Evolutionary conservation across 371 early-diverging fungal genomes (phyloP).

Genomic region (Mortierella sp.): DNA sequence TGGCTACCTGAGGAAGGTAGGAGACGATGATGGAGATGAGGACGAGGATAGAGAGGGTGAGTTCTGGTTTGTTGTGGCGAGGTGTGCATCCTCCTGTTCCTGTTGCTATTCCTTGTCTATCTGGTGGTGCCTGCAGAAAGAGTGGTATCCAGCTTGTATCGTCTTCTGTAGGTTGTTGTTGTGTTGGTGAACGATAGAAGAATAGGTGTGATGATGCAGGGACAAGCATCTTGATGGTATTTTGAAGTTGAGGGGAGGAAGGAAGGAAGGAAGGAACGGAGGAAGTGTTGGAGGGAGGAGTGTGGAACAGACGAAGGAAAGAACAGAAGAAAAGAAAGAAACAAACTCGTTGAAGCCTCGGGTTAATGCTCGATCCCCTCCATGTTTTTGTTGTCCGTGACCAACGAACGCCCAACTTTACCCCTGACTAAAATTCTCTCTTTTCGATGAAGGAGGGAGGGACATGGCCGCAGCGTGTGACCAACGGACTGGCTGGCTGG

Average conservation of each 20-base stretch:
- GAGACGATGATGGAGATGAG: constrained; percentile 71
- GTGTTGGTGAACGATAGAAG: not conserved
- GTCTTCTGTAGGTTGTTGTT: not conserved
- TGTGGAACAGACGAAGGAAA: not conserved
- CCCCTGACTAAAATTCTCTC: constrained; percentile 4
- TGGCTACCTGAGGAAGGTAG: constrained; percentile 73
- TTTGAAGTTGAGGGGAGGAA: not conserved
- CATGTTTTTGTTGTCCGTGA: not conserved
- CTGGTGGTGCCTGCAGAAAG: not conserved
- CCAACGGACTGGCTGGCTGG: not conserved
- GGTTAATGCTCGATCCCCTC: not conserved
- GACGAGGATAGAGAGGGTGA: constrained; percentile 56
- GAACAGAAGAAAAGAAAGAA: not conserved
- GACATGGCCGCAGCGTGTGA: not conserved
- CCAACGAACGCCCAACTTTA: constrained; percentile 7
- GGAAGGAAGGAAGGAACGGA: not conserved
- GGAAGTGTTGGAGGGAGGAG: not conserved
- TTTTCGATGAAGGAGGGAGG: not conserved
- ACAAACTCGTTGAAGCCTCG: not conserved
- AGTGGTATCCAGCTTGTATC: not conserved
- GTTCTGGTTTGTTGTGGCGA: constrained; percentile 17
- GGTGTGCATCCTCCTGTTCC: constrained; percentile 27
- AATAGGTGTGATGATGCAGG: not conserved
- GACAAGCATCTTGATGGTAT: not conserved
- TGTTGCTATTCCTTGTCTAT: not conserved